Base-by-base conservation (phyloP, 2,329 filamentous ascomycete species). In the Neoscytalidium dimidiatum region DNA sequence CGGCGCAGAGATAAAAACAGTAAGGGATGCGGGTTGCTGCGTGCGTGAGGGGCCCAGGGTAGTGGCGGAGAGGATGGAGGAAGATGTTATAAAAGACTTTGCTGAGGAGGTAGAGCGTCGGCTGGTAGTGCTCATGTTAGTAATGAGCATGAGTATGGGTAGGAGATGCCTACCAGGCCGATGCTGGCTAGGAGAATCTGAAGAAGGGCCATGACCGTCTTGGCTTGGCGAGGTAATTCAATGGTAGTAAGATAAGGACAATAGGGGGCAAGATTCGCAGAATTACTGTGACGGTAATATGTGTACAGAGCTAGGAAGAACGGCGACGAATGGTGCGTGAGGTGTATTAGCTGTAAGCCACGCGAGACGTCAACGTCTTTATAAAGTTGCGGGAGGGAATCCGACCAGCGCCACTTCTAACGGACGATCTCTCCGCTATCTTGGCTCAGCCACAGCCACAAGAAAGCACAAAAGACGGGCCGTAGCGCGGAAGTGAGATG, bases 61-160 rank as follows among this genome's bases (percentile, higher is more conserved):
- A 79, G 43, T 78, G 75, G n/a, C 72, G 69, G 0, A 83, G 72
- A 3, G 81, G 80, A 35, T 81, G 78, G 64, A 83, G 78, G 67
- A 74, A 81, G n/a, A 78, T 67, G 63, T 75, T 77, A 69, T 81
- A 79, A 38, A 79, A 66, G 4, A 64, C 46, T 7, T 43, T 67
- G 21, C 60, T 62, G 17, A 73, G 3, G 26, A 53, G 33, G 26
- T 72, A 74, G 3, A 35, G 23, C 9, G 48, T 51, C n/a, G 43
- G 17, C 58, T 62, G 7, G 2, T 4, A 17, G 11, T 26, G 2
- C 17, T 13, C 3, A 29, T 19, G 17, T 51, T 9, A 41, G 33
- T 26, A 8, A 11, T 23, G 21, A 11, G 7, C 9, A 11, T 5
- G 44, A 29, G 13, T 8, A 8, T 7, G 48, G 5, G 9, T 7